Conservation (phyloP, 352 stramenopile genomes). For the Phytophthora rubi region DNA sequence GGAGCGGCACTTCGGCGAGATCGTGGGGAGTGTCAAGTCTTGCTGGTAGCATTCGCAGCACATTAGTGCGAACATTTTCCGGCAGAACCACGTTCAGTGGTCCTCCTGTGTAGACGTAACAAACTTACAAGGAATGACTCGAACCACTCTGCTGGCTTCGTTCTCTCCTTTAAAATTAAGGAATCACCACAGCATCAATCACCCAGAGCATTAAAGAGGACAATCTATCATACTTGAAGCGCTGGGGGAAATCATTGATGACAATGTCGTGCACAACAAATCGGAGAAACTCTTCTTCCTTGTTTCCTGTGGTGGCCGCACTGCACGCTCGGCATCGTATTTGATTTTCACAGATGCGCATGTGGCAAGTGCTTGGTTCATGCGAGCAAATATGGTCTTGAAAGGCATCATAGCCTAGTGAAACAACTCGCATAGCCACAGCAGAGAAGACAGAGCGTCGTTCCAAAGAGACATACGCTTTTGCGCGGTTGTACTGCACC, state of each 20-base stretch:
- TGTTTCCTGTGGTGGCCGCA: not conserved
- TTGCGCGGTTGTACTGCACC: conserved; percentile 27
- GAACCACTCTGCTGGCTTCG: not conserved
- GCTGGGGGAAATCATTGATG: conserved; percentile 34
- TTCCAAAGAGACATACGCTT: conserved; percentile 49
- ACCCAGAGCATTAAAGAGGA: conserved; percentile 57
- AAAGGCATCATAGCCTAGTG: conserved; percentile 67
- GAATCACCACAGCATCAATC: conserved; percentile 43
- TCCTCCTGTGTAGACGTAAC: conserved; percentile 11
- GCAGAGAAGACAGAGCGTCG: conserved; percentile 67
- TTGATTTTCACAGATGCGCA: conserved; percentile 29
- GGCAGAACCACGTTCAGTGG: conserved; percentile 21
- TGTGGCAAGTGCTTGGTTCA: conserved; percentile 26
- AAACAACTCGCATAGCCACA: conserved; percentile 49
- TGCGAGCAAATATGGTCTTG: conserved; percentile 49
- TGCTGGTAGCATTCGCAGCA: conserved; percentile 37
- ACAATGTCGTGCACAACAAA: conserved; percentile 42
- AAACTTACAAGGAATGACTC: not conserved
- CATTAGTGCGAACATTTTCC: conserved; percentile 41
- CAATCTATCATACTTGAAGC: conserved; percentile 53
- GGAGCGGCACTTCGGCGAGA: conserved; percentile 25
- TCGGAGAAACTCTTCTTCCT: conserved; percentile 19
- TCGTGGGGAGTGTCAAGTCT: conserved; percentile 35
- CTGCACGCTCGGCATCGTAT: conserved; percentile 34
- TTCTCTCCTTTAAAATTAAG: not conserved